Evolutionary conservation across 2,329 filamentous ascomycete species (phyloP).

Genomic region (Myriangium duriaei): DNA sequence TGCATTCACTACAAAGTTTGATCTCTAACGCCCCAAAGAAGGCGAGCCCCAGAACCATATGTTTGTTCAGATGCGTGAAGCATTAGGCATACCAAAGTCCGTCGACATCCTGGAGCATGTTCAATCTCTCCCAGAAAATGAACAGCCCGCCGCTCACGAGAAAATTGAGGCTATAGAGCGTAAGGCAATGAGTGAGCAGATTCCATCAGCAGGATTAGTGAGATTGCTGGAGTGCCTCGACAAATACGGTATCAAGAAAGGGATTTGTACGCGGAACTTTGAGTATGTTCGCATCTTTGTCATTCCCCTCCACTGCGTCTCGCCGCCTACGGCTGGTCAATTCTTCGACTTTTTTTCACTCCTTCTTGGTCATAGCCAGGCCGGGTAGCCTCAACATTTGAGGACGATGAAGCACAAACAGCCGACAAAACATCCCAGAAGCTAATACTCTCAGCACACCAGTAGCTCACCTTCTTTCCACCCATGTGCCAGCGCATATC

Average conservation of each 20-base stretch:
- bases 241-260: slow-evolving; percentile 53
- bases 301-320: too few species aligned
- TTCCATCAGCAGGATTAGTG: slow-evolving; percentile 67
- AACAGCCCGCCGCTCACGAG: slow-evolving; percentile 49
- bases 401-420: too few species aligned
- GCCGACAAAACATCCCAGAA: too few species aligned
- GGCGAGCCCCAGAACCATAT: slow-evolving; percentile 91
- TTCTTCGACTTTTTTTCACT: slow-evolving; percentile 1
- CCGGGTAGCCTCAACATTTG: too few species aligned
- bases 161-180: slow-evolving; percentile 71
- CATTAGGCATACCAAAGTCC: slow-evolving; percentile 57
- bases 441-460: slow-evolving; percentile 35
- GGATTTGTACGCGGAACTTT: slow-evolving; percentile 90
- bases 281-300: slow-evolving; percentile 41
- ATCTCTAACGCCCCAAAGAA: slow-evolving; percentile 15
- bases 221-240: slow-evolving; percentile 76
- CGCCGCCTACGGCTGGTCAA: too few species aligned
- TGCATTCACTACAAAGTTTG: background rate
- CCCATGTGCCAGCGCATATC: slow-evolving; percentile 54
- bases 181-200: slow-evolving; percentile 64
- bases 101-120: slow-evolving; percentile 85
- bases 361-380: too few species aligned
- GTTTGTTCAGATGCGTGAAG: slow-evolving; percentile 74
- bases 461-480: slow-evolving; percentile 60
- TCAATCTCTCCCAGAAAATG: slow-evolving; percentile 52